Percentiles rank a stretch among this genome's conserved stretches.
These are phyloP conservation scores for Penicillium sp. DNA, from an alignment of 2,329 filamentous ascomycete species.

Conservation along the genomic window DNA sequence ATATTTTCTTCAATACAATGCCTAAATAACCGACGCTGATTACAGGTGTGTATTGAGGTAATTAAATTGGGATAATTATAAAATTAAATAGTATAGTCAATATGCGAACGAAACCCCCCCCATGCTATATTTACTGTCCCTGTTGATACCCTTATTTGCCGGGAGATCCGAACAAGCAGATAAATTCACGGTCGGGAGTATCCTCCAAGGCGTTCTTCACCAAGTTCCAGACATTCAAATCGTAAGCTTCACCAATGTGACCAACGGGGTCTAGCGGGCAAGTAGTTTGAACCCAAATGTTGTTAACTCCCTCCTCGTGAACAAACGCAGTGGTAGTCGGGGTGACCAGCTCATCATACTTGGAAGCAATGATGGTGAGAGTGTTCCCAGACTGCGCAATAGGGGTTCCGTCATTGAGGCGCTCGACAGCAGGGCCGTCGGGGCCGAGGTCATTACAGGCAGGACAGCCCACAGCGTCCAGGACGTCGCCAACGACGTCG, in stretches of 20 bases:
- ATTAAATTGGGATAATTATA: neutral
- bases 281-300: conserved; percentile 34
- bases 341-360: conserved; percentile 38
- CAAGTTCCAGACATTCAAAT: conserved; percentile 42
- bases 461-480: conserved; percentile 32
- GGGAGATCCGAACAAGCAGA: conserved; percentile 31
- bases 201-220: conserved; percentile 38
- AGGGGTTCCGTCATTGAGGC: conserved; percentile 34
- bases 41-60: too few relatives aligned
- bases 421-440: conserved; percentile 28
- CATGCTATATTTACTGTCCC: neutral
- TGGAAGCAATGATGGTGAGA: conserved; percentile 37
- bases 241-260: conserved; percentile 41
- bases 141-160: conserved; percentile 14
- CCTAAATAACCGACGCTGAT: too few relatives aligned
- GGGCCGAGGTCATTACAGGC: conserved; percentile 35
- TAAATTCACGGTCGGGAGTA: conserved; percentile 27
- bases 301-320: conserved; percentile 33
- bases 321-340: conserved; percentile 33
- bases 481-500: conserved; percentile 20
- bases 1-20: neutral
- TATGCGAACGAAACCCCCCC: neutral
- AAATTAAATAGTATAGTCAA: neutral
- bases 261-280: conserved; percentile 37
- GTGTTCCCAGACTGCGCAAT: conserved; percentile 37